Evolutionary conservation across 1,139 yeast genomes (phyloP).

Genomic region (Pichia sp.): DNA sequence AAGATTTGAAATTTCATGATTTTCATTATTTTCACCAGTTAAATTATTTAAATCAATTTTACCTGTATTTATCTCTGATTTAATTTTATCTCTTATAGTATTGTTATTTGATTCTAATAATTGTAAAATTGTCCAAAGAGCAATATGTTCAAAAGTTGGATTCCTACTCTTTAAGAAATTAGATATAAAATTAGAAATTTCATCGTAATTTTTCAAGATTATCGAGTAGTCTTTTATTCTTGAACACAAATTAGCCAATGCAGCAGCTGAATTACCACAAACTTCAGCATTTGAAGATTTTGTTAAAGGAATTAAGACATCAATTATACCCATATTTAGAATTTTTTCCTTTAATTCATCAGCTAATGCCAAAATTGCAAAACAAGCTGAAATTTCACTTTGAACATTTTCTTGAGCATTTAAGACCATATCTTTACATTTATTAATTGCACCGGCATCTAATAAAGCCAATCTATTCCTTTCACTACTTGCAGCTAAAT

Average conservation of each 20-base stretch:
- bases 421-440: conserved; percentile 82
- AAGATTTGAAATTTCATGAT: conserved; percentile 59
- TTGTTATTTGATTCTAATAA: conserved; percentile 79
- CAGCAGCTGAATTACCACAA: conserved; percentile 98
- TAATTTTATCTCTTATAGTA: conserved; percentile 58
- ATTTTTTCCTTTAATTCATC: conserved; percentile 88
- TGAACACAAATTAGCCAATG: conserved; percentile 90
- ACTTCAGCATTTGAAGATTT: conserved; percentile 87
- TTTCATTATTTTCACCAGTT: conserved; percentile 39
- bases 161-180: conserved; percentile 78
- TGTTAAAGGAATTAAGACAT: conserved; percentile 87
- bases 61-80: conserved; percentile 35
- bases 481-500: conserved; percentile 92
- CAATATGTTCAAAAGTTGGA: conserved; percentile 97
- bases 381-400: conserved; percentile 93
- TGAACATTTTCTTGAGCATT: conserved; percentile 84
- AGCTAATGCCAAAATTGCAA: conserved; percentile 93
- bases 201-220: conserved; percentile 83
- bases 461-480: conserved; percentile 85
- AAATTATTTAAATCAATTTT: conserved; percentile 28
- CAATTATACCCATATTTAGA: conserved; percentile 77
- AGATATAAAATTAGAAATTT: conserved; percentile 76
- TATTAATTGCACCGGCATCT: conserved; percentile 93
- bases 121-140: conserved; percentile 94
- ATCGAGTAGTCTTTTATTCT: conserved; percentile 78